Percentiles rank a stretch among this genome's conserved stretches.
phyloP scores from a whole-genome alignment of 257 asterid genomes.

The Perilla frutescens region DNA sequence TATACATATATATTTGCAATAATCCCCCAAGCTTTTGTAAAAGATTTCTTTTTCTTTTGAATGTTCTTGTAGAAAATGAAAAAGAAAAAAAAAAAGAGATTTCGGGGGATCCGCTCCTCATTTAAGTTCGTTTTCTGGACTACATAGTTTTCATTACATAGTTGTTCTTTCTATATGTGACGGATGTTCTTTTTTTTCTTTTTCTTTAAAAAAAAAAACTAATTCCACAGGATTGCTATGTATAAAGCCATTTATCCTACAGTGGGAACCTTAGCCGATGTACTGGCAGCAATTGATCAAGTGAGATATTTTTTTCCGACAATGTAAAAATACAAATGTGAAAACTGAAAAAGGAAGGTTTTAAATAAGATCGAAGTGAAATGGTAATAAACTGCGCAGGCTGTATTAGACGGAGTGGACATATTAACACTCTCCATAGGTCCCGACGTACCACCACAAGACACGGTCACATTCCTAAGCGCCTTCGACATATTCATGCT shows the following conservation, averaged over 20 bases:
- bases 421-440: constrained; percentile 79
- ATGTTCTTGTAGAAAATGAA: too few species aligned
- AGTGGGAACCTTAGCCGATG: constrained; percentile 80
- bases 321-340: too few species aligned
- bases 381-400: constrained; percentile 51
- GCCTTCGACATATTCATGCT: constrained; percentile 84
- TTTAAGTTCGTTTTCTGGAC: too few species aligned
- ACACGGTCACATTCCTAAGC: constrained; percentile 69
- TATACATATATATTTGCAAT: too few species aligned
- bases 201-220: background rate
- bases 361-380: too few species aligned
- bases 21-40: too few species aligned
- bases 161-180: too few species aligned
- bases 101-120: too few species aligned
- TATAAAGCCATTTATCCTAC: constrained; percentile 92
- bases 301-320: constrained; percentile 44
- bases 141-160: too few species aligned
- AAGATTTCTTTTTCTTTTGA: too few species aligned
- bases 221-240: constrained; percentile 71
- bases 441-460: constrained; percentile 84
- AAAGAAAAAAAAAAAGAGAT: background rate
- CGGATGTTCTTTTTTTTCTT: background rate
- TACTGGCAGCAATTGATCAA: constrained; percentile 92
- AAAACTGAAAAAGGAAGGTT: too few species aligned
- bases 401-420: constrained; percentile 84